Evolutionary conservation across 1,284 basidiomycete species (phyloP).

Genomic region (Abortiporus biennis): DNA sequence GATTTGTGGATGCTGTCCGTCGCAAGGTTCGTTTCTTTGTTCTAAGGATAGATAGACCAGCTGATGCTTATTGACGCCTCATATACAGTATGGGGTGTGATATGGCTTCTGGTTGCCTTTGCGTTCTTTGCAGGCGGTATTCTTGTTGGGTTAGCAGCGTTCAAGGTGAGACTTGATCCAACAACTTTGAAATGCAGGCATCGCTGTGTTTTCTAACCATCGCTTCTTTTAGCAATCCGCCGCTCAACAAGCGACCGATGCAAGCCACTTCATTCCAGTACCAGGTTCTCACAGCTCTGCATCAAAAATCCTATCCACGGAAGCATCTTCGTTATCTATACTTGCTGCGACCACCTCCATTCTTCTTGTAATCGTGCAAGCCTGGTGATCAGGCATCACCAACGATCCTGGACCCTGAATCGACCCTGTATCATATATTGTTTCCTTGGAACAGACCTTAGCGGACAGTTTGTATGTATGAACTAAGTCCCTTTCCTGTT

Average conservation of each 20-base stretch:
- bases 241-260: slow-evolving; percentile 42
- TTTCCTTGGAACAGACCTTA: too few species aligned
- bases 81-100: slow-evolving; percentile 72
- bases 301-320: too few species aligned
- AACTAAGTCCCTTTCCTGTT: too few species aligned
- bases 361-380: too few species aligned
- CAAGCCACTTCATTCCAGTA: slow-evolving; percentile 56
- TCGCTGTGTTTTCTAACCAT: slow-evolving; percentile 5
- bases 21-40: slow-evolving; percentile 39
- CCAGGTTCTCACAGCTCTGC: slow-evolving; percentile 45
- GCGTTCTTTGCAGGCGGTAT: slow-evolving; percentile 81
- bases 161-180: slow-evolving; percentile 54
- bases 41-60: neutral
- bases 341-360: too few species aligned
- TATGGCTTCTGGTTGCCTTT: slow-evolving; percentile 85
- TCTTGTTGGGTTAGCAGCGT: slow-evolving; percentile 78
- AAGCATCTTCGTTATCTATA: too few species aligned
- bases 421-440: too few species aligned
- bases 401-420: too few species aligned
- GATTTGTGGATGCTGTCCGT: slow-evolving; percentile 78
- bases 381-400: too few species aligned
- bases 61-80: slow-evolving; percentile 2
- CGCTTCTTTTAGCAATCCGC: slow-evolving; percentile 41
- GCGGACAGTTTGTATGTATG: too few species aligned
- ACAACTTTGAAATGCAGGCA: slow-evolving; percentile 1